These are phyloP conservation scores for Quambalaria eucalypti DNA, from an alignment of 1,284 basidiomycete genomes.

Conservation along the genomic window DNA sequence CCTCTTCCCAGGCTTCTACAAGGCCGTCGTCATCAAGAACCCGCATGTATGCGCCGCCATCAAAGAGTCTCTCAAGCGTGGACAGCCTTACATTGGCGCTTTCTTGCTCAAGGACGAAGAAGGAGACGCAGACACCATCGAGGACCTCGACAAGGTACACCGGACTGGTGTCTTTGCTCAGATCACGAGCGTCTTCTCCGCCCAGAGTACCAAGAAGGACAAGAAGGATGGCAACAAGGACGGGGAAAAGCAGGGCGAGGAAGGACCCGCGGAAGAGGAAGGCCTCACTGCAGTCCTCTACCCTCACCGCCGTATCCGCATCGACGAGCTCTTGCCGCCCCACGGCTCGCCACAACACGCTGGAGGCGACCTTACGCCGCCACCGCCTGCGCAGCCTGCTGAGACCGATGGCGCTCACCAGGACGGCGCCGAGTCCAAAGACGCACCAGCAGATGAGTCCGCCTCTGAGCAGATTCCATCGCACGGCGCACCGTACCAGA, in stretches of 20 bases:
- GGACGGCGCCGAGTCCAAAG: slow-evolving; percentile 4
- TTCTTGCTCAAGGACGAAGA: slow-evolving; percentile 94
- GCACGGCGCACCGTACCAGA: slow-evolving; percentile 58
- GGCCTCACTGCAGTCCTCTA: slow-evolving; percentile 83
- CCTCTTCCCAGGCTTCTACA: slow-evolving; percentile 92
- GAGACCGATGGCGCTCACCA: slow-evolving; percentile 3
- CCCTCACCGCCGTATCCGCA: slow-evolving; percentile 82
- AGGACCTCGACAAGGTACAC: slow-evolving; percentile 77
- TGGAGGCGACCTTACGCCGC: background rate
- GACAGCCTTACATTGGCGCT: slow-evolving; percentile 94
- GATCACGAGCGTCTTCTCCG: slow-evolving; percentile 81
- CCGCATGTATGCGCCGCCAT: slow-evolving; percentile 86
- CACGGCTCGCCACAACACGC: slow-evolving; percentile 14
- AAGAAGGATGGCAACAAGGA: slow-evolving; percentile 40
- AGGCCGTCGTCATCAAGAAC: slow-evolving; percentile 46
- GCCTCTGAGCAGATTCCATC: slow-evolving; percentile 19
- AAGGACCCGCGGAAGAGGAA: slow-evolving; percentile 71
- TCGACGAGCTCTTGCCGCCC: slow-evolving; percentile 62
- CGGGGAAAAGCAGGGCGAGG: slow-evolving; percentile 53
- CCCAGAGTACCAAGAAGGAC: slow-evolving; percentile 29
- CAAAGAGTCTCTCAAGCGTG: slow-evolving; percentile 90
- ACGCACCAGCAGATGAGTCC: background rate
- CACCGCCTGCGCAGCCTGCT: background rate
- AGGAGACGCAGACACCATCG: slow-evolving; percentile 85
- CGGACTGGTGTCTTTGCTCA: slow-evolving; percentile 93